Percentiles rank a stretch among this genome's conserved stretches.
Evolutionary conservation across 179 eudicot genomes (phyloP).

Genomic region (Silene vulgaris): DNA sequence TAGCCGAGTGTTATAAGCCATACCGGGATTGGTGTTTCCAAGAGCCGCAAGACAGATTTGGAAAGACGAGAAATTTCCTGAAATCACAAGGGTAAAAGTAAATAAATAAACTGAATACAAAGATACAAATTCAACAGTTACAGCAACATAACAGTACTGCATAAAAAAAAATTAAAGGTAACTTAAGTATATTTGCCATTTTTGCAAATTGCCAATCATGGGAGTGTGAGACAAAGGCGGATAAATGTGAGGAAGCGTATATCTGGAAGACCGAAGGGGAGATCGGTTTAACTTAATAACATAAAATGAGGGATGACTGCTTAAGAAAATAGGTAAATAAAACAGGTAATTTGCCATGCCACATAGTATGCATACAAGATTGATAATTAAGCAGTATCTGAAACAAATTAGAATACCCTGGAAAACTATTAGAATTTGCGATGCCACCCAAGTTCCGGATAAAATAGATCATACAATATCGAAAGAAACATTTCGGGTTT

Average conservation of each 20-base stretch:
- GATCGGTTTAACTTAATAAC: neutral
- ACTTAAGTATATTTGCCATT: neutral
- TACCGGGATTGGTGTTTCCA: slow-evolving; percentile 81
- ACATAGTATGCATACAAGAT: too few species aligned
- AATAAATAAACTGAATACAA: neutral
- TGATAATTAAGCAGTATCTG: too few species aligned
- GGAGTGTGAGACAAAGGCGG: neutral
- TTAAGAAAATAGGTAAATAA: neutral
- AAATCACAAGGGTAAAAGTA: slow-evolving; percentile 23
- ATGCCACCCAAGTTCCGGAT: neutral
- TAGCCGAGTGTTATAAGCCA: neutral
- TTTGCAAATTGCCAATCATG: neutral
- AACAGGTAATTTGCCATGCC: too few species aligned
- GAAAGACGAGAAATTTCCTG: slow-evolving; percentile 87
- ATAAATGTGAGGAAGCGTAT: neutral
- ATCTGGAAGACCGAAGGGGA: neutral
- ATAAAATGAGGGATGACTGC: neutral
- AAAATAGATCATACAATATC: neutral
- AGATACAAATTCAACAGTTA: neutral
- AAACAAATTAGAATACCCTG: neutral
- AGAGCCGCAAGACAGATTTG: slow-evolving; percentile 72
- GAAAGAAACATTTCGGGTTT: neutral
- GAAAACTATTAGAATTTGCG: neutral
- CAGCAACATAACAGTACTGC: neutral
- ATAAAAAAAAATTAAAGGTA: neutral